Evolutionary conservation across 2,329 filamentous ascomycete genomes (phyloP).

Genomic region (Fragosphaeria purpurea): DNA sequence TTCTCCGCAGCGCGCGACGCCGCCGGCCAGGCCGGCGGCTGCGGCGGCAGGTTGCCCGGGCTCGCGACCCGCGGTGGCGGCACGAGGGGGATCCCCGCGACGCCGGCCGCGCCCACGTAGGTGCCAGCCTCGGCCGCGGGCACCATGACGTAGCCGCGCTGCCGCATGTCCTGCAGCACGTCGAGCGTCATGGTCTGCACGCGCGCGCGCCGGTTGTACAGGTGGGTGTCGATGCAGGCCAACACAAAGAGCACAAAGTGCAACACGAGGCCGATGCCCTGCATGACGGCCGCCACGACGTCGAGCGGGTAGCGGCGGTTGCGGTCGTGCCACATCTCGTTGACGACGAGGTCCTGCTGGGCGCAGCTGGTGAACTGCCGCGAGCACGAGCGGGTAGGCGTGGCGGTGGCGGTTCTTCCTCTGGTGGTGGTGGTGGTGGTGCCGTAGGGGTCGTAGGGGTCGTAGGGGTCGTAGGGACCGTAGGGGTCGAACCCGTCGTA

Average conservation of each 20-base stretch:
- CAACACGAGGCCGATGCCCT: conserved; percentile 34
- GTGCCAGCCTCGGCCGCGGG: not conserved
- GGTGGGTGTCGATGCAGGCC: conserved; percentile 14
- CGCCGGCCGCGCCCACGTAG: too few species aligned
- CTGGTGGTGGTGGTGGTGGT: not conserved
- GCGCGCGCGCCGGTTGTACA: not conserved
- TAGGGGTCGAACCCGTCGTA: not conserved
- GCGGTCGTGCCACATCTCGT: conserved; percentile 3
- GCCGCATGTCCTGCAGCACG: conserved; percentile 8
- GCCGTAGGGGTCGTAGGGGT: not conserved
- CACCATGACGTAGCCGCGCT: conserved; percentile 9
- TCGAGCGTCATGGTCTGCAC: not conserved
- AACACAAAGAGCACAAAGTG: conserved; percentile 20
- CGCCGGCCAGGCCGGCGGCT: not conserved
- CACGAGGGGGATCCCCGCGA: too few species aligned
- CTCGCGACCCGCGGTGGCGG: too few species aligned
- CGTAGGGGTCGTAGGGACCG: not conserved
- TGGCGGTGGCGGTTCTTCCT: not conserved
- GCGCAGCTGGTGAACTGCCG: conserved; percentile 7
- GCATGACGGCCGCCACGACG: conserved; percentile 17
- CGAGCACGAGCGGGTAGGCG: conserved; percentile 3
- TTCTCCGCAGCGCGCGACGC: conserved; percentile 1
- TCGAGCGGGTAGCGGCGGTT: not conserved
- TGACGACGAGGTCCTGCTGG: conserved; percentile 11
- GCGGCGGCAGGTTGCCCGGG: too few species aligned